Evolutionary conservation across 2,329 filamentous ascomycete genomes (phyloP), one percentile per base, ranked within the genome.

Genomic region (Ceratocystis cacaofunesta): DNA sequence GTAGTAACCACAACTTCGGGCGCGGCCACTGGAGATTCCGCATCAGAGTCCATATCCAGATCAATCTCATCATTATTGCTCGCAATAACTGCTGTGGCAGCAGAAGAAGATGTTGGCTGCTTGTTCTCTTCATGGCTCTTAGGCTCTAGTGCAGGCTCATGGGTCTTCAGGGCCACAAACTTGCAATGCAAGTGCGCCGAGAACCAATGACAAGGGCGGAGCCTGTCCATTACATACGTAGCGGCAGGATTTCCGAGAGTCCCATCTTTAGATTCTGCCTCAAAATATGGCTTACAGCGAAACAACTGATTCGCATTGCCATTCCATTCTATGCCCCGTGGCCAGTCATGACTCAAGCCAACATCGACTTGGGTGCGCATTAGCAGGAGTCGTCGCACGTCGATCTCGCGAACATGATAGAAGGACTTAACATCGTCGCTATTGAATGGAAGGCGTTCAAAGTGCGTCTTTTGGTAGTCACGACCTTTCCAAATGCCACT

Each of bases 341-440:
- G 94, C 94, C 94, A 99, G 76, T 99, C 94, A 72, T 99, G 94
- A 70, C 92, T 96, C 64, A 99, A 76, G 2, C 92, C 91, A 57
- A 99, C 78, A 70, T 99, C 94, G 46, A 97, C 85, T 72, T 95
- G 92, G 19, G 88, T 89, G n/a, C 85, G 82, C 41, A 97, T 72
- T 71, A 92, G 85, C 48, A 96, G 78, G 43, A 99, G 77, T 75
- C 96, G 97, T 71, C 92, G 85, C n/a, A 90, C 83, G 73, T 99
- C 94, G 12, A 95, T 75, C 74, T 96, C 92, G 57, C 94, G 82
- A 25, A 95, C 85, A 72, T 97, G 92, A 72, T 96, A 97, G 71
- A 95, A 89, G 64, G 84, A 88, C 73, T 85, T 87, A 68, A 95
- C 76, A 64, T 96, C 90, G 68, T 86, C 83, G 22, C 78, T 73